phyloP scores from a whole-genome alignment of 2,329 filamentous ascomycete species.

The Diaporthe sp. region DNA sequence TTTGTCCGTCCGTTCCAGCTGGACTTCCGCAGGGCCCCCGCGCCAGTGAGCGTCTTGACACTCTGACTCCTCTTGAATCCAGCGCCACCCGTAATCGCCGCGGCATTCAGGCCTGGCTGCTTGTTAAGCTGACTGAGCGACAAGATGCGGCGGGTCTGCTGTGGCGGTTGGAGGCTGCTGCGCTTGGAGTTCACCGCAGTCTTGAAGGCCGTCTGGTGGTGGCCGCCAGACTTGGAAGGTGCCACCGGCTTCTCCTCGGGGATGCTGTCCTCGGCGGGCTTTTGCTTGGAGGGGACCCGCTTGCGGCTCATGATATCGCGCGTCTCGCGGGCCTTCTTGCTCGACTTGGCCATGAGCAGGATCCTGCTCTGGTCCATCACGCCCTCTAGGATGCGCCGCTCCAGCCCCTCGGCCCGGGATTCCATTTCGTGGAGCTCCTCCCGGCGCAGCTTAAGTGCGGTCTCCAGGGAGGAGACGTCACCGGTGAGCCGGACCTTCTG shows the following conservation, averaged over 20 bases:
- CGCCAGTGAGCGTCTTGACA: conserved; percentile 72
- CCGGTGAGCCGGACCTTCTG: conserved; percentile 86
- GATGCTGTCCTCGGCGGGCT: conserved; percentile 45
- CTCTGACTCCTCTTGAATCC: conserved; percentile 84
- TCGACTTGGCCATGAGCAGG: conserved; percentile 81
- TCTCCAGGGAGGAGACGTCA: conserved; percentile 92
- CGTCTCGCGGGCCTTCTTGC: conserved; percentile 51
- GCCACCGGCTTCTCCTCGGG: conserved; percentile 46
- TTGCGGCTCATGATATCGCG: conserved; percentile 72
- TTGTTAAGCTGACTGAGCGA: conserved; percentile 91
- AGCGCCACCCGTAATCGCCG: conserved; percentile 60
- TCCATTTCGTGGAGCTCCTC: conserved; percentile 96
- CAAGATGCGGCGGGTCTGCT: conserved; percentile 79
- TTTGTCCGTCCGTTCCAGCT: conserved; percentile 72
- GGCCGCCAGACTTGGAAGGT: conserved; percentile 23
- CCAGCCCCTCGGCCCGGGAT: conserved; percentile 85
- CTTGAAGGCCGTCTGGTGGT: conserved; percentile 56
- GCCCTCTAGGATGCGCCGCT: conserved; percentile 93
- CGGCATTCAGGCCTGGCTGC: conserved; percentile 59
- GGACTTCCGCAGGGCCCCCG: conserved; percentile 71
- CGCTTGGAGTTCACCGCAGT: conserved; percentile 69
- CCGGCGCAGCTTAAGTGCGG: conserved; percentile 86
- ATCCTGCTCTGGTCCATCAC: conserved; percentile 96
- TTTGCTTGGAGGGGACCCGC: conserved; percentile 63
- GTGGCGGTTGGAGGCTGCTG: conserved; percentile 65